Evolutionary conservation across 1,139 yeast species (phyloP), one percentile per base, ranked within the genome.

Genomic region (Yamadazyma epiphylla): DNA sequence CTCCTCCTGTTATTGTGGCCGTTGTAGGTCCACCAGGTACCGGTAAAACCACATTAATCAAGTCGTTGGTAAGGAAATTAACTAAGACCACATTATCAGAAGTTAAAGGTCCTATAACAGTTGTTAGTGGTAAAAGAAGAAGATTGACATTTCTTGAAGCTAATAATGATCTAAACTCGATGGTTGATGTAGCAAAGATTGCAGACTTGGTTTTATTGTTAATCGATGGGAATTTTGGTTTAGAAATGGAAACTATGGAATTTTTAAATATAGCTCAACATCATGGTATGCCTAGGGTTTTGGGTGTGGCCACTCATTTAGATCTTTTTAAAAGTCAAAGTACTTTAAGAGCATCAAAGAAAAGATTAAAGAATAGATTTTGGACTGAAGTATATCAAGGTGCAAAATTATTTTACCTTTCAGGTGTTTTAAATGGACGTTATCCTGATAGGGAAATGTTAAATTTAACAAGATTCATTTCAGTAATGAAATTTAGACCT

Each of bases 331-430:
- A 84, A 53, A 81, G 86, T 11, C 95, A 84, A 37, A 75, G 94
- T 11, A 87, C 96, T 0, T 72, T 91, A 56, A 76, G 97, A 53
- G 86, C 95, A 0, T 78, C 96, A 1, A 94, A 94, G 60, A 94
- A 91, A 55, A 75, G 89, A 43, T 74, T 94, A 48, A 94, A 94
- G 61, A 88, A 86, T 53, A 73, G 99, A 53, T 87, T 94, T 59
- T 94, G 99, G 98, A 94, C 98, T 1, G 99, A 94, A 61, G 97
- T 94, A 26, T 94, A 94, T 55, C 95, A 85, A 55, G 99, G 99
- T 44, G 98, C 99, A 17, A 94, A 94, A 56, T 69, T 94, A 24
- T 94, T 94, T 53, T 89, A 91, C 53, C 68, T 94, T 17, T 86
- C 96, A 2, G 98, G 99, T 48, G 97, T 94, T 31, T 76, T 94